These are phyloP conservation scores for Papiliotrema fonsecae DNA, from an alignment of 1,284 basidiomycete species.

Conservation along the genomic window DNA sequence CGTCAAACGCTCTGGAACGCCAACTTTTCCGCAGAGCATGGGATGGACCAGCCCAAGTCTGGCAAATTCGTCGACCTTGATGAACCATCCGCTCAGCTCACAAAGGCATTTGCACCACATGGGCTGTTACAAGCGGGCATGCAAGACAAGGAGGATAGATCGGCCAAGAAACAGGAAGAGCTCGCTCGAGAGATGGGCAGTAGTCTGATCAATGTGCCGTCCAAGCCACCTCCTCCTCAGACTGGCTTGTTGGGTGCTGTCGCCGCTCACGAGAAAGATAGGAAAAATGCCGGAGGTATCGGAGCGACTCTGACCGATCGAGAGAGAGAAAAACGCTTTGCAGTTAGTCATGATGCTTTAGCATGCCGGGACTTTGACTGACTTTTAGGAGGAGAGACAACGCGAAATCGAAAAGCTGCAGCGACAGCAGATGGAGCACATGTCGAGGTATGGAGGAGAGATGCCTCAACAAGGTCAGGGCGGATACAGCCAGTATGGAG, in stretches of 20 bases:
- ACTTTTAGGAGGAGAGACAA: constrained; percentile 71
- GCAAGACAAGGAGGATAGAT: constrained; percentile 91
- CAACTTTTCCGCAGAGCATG: constrained; percentile 65
- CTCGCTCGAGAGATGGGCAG: constrained; percentile 82
- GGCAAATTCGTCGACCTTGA: constrained; percentile 73
- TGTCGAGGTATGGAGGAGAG: constrained; percentile 56
- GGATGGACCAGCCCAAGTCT: constrained; percentile 45
- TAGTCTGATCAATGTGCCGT: constrained; percentile 86
- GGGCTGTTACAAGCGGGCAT: constrained; percentile 90
- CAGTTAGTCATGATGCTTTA: constrained; percentile 41
- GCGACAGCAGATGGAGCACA: constrained; percentile 79
- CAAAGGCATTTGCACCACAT: constrained; percentile 89
- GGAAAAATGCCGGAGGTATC: constrained; percentile 88
- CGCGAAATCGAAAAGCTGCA: constrained; percentile 86
- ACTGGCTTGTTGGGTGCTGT: constrained; percentile 93
- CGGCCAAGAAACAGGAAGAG: constrained; percentile 91
- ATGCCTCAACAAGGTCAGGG: constrained; percentile 14
- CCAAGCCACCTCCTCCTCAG: constrained; percentile 91
- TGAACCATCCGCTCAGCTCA: constrained; percentile 66
- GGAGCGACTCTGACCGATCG: constrained; percentile 92
- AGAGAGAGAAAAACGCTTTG: constrained; percentile 82
- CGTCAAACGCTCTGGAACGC: constrained; percentile 67
- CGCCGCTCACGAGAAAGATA: constrained; percentile 87
- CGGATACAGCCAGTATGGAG: constrained; percentile 19
- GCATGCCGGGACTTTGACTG: neutral